These are phyloP conservation scores for Botrytis sinoallii DNA, from an alignment of 2,329 filamentous ascomycete genomes.

Conservation along the genomic window DNA sequence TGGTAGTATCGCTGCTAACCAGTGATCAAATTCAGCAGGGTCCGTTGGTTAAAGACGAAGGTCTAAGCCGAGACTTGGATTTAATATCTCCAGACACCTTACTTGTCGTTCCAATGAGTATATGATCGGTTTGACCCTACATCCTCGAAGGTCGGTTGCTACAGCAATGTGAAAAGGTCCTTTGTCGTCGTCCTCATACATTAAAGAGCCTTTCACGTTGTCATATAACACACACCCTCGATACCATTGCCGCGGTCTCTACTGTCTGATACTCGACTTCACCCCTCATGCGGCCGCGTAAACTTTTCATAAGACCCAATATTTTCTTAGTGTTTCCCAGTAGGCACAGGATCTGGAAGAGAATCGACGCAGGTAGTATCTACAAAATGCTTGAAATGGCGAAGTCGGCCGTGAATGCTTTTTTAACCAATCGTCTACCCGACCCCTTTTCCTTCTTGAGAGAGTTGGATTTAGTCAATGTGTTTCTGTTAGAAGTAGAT, in stretches of 20 bases:
- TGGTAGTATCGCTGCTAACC: slow-evolving; percentile 76
- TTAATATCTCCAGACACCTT: slow-evolving; percentile 54
- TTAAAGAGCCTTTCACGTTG: slow-evolving; percentile 68
- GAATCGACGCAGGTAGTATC: slow-evolving; percentile 60
- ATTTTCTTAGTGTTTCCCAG: slow-evolving; percentile 71
- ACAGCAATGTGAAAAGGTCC: slow-evolving; percentile 63
- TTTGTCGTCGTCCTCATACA: slow-evolving; percentile 69
- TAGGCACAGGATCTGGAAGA: slow-evolving; percentile 56
- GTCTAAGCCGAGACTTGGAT: slow-evolving; percentile 54
- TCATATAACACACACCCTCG: slow-evolving; percentile 78
- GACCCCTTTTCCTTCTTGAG: slow-evolving; percentile 40
- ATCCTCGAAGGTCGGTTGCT: slow-evolving; percentile 72
- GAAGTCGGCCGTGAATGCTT: slow-evolving; percentile 55
- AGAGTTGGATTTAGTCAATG: slow-evolving; percentile 36
- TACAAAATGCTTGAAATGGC: slow-evolving; percentile 43
- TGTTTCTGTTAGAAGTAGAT: slow-evolving; percentile 38
- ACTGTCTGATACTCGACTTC: slow-evolving; percentile 69
- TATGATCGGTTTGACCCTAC: slow-evolving; percentile 60
- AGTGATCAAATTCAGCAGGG: slow-evolving; percentile 68
- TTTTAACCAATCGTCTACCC: slow-evolving; percentile 53
- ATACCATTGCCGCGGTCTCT: slow-evolving; percentile 60
- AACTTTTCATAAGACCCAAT: slow-evolving; percentile 70
- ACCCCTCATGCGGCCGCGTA: slow-evolving; percentile 77
- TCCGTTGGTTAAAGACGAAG: slow-evolving; percentile 63
- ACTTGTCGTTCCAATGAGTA: slow-evolving; percentile 42